These are phyloP conservation scores for Trypanosoma platydactyli DNA, from an alignment of 208 protist species.

Conservation along the genomic window DNA sequence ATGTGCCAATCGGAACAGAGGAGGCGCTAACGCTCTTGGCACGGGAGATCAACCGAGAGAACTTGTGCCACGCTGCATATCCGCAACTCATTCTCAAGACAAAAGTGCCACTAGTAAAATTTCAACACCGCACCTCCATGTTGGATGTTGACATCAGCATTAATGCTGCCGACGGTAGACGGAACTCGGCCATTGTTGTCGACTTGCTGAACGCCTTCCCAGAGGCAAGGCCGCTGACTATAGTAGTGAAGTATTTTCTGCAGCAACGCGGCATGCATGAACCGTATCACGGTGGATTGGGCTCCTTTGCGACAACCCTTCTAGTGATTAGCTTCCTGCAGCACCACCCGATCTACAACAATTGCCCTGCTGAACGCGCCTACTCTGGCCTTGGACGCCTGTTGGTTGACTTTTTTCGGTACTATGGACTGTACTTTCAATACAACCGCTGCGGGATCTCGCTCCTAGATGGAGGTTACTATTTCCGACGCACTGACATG, in stretches of 20 bases:
- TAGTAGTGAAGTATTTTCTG: conserved; percentile 92
- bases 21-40: conserved; percentile 69
- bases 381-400: conserved; percentile 87
- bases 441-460: conserved; percentile 81
- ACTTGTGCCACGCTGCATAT: conserved; percentile 63
- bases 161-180: conserved; percentile 74
- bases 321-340: conserved; percentile 93
- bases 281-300: conserved; percentile 91
- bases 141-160: conserved; percentile 92
- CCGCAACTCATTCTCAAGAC: conserved; percentile 91
- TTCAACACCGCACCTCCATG: conserved; percentile 65
- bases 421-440: conserved; percentile 88
- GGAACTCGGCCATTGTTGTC: conserved; percentile 76
- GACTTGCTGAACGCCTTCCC: conserved; percentile 67
- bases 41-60: conserved; percentile 52
- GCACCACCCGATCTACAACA: conserved; percentile 80
- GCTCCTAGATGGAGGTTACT: conserved; percentile 49
- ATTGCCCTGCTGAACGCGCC: conserved; percentile 39
- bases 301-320: conserved; percentile 87
- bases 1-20: conserved; percentile 46
- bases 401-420: conserved; percentile 93
- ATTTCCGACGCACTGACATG: conserved; percentile 43
- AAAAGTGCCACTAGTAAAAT: conserved; percentile 94
- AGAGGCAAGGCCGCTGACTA: conserved; percentile 72
- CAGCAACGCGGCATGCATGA: conserved; percentile 92